Conservation (phyloP, 768 basidiomycete species). For the Rhizopogon vesiculosus region DNA sequence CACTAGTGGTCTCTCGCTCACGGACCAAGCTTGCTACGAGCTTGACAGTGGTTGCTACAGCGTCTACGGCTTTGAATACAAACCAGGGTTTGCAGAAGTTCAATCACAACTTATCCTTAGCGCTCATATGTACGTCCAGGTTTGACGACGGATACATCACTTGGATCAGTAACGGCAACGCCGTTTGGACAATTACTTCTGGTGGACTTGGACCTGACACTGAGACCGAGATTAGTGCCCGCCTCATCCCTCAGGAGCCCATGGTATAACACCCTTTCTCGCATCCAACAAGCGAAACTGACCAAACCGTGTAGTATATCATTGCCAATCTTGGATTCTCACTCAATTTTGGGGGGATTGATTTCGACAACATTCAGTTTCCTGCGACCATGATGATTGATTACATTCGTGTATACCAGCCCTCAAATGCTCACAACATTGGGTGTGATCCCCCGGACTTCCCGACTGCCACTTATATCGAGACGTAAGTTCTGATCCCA, state of each 20-base stretch:
- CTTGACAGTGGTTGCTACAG: constrained; percentile 36
- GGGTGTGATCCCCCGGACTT: constrained; percentile 68
- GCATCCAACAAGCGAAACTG: not conserved
- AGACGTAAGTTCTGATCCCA: constrained; percentile 41
- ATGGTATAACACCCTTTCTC: constrained; percentile 40
- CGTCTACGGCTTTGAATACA: constrained; percentile 53
- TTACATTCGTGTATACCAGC: constrained; percentile 77
- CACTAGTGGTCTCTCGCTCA: constrained; percentile 29
- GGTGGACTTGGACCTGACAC: constrained; percentile 48
- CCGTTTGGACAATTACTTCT: constrained; percentile 53
- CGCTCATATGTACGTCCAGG: constrained; percentile 18
- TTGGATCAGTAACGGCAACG: constrained; percentile 57
- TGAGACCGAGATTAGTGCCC: constrained; percentile 44
- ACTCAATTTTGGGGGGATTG: constrained; percentile 60
- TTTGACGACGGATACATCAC: constrained; percentile 57
- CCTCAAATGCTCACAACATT: constrained; percentile 40
- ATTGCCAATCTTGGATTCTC: constrained; percentile 72
- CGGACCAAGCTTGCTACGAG: constrained; percentile 43
- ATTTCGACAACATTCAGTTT: constrained; percentile 49
- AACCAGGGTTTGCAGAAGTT: constrained; percentile 25
- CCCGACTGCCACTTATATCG: constrained; percentile 77
- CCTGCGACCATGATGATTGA: constrained; percentile 69
- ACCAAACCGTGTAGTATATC: constrained; percentile 45
- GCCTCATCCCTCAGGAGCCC: constrained; percentile 67
- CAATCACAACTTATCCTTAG: too few relatives aligned